Base-by-base conservation (phyloP, 2,329 filamentous ascomycete genomes). In the Clarireedia monteithiana region DNA sequence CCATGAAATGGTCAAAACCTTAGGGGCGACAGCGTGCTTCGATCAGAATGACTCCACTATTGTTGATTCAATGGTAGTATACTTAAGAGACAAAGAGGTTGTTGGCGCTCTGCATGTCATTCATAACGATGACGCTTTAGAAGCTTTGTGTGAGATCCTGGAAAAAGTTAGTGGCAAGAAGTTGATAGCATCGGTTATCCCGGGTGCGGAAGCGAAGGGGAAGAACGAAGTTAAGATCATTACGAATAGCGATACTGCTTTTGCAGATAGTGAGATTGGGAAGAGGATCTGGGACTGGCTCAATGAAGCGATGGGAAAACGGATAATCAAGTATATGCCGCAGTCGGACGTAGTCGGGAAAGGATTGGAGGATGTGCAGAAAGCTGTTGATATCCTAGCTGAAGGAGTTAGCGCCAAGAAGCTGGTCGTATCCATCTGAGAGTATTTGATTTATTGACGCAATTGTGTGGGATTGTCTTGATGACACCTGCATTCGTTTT, bases 11-110 rank as follows among this genome's bases (percentile, higher is more conserved):
- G 70, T 72, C 20, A 63, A 68, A 48, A 53, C 46, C 1, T 69
- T 65, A 49, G 75, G 75, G 5, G 74, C 75, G 0, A 70, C 68
- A 5, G 56, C 61, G 2, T 69, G 63, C 1, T 76, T 76, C 57
- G 72, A 77, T 63, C 74, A 73, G 56, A 49, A 58, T 14, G 62
- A 60, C 40, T 46, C 59, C 2, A 65, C 56, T 1, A 49, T 69
- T 26, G 58, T 63, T 27, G 64, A 68, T 0, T 61, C 68, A 17
- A 62, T 73, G 12, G 55, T 70, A 23, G 53, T 62, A 59, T 2
- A 64, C 64, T 57, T 72, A 26, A 61, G 65, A 47, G 65, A 60
- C 45, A 69, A 66, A 58, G 60, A 56, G 3, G 60, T 61, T 9
- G 70, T 65, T 1, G 70, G 70, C n/a, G 68, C 65, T 9, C 61